These are phyloP conservation scores for Penicillium occitanis DNA, from an alignment of 2,329 filamentous ascomycete species.

Conservation along the genomic window DNA sequence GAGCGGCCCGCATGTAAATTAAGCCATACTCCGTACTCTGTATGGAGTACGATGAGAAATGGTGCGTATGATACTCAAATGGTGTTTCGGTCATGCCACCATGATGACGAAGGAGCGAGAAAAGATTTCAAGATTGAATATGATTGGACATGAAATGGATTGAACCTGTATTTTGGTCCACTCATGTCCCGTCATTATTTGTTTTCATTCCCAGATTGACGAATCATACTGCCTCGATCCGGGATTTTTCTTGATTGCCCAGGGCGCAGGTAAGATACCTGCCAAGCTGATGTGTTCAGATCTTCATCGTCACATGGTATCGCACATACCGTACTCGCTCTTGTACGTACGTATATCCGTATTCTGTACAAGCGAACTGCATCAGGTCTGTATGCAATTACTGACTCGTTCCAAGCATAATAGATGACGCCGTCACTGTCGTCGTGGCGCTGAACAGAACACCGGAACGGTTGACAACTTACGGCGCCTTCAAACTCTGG, in stretches of 20 bases:
- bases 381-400: background rate
- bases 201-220: background rate
- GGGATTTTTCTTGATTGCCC: background rate
- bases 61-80: background rate
- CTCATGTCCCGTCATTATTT: background rate
- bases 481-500: conserved; percentile 4
- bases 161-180: background rate
- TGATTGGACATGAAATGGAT: background rate
- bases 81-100: background rate
- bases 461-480: background rate
- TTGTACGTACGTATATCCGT: background rate
- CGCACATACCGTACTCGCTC: background rate
- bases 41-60: background rate
- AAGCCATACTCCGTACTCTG: background rate
- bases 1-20: conserved; percentile 10
- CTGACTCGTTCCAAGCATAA: background rate
- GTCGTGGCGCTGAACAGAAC: background rate
- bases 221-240: background rate
- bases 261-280: background rate
- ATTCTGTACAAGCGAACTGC: background rate
- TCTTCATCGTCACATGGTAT: conserved; percentile 1
- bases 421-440: background rate
- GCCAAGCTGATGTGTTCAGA: background rate
- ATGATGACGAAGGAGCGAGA: background rate
- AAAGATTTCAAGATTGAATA: background rate